A percentile compares a stretch with the other conserved stretches of the same genome.
These are phyloP conservation scores for Rhytidhysteron rufulum DNA, from an alignment of 2,329 filamentous ascomycete genomes.

Conservation along the genomic window DNA sequence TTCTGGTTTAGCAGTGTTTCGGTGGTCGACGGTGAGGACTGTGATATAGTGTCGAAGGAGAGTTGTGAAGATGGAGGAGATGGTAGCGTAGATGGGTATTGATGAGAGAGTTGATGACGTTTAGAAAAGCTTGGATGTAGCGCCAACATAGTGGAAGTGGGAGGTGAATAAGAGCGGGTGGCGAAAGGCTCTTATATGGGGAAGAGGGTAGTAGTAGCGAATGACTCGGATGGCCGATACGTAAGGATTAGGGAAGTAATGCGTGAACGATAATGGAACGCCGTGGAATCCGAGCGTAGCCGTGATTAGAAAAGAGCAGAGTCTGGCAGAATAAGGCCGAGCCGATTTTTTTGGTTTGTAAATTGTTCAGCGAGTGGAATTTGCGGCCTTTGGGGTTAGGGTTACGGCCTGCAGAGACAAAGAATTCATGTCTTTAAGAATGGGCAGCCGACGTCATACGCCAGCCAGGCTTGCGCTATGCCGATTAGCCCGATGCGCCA, in stretches of 20 bases:
- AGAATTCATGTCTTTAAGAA: slow-evolving; percentile 14
- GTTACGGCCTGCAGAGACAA: not conserved
- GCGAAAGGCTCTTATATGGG: slow-evolving; percentile 37
- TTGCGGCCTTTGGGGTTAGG: slow-evolving; percentile 16
- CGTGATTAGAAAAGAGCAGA: slow-evolving; percentile 23
- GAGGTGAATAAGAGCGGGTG: slow-evolving; percentile 30
- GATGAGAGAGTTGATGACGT: slow-evolving; percentile 32
- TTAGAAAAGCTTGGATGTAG: slow-evolving; percentile 16
- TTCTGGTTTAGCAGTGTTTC: slow-evolving; percentile 28
- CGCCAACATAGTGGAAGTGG: slow-evolving; percentile 33
- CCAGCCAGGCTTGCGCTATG: slow-evolving; percentile 1
- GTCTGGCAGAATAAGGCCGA: slow-evolving; percentile 7
- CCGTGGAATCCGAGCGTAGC: slow-evolving; percentile 19
- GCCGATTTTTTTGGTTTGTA: slow-evolving; percentile 26
- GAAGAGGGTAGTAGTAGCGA: slow-evolving; percentile 20
- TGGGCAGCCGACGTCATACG: slow-evolving; percentile 12
- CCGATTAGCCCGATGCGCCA: slow-evolving; percentile 8
- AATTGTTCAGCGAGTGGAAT: slow-evolving; percentile 30
- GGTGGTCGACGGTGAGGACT: slow-evolving; percentile 12
- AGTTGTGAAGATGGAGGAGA: slow-evolving; percentile 26
- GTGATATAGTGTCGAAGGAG: slow-evolving; percentile 23
- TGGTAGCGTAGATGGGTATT: slow-evolving; percentile 18
- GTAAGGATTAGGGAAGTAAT: slow-evolving; percentile 15
- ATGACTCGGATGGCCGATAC: slow-evolving; percentile 28
- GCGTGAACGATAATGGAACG: slow-evolving; percentile 20